Evolutionary conservation across 306 rosid species (phyloP).

Genomic region (Mucuna pruriens): DNA sequence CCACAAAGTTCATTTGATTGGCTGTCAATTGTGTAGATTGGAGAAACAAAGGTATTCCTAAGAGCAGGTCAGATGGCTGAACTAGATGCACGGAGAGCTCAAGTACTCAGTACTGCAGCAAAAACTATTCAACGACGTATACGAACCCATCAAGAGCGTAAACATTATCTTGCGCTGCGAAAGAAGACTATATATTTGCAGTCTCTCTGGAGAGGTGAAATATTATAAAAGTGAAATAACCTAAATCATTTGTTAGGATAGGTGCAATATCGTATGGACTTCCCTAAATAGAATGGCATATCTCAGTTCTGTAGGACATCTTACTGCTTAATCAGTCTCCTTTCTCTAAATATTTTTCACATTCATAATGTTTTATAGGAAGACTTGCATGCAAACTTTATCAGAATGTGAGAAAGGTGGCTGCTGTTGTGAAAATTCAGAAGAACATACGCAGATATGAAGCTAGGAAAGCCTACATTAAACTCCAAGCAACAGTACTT

Average conservation of each 20-base stretch:
- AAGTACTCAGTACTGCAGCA: constrained; percentile 83
- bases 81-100: constrained; percentile 88
- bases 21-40: constrained; percentile 68
- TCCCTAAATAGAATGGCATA: constrained; percentile 22
- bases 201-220: constrained; percentile 87
- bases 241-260: constrained; percentile 31
- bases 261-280: constrained; percentile 22
- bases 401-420: constrained; percentile 67
- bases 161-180: constrained; percentile 78
- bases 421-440: constrained; percentile 85
- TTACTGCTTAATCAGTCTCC: constrained; percentile 37
- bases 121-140: constrained; percentile 83
- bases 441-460: constrained; percentile 65
- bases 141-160: constrained; percentile 80
- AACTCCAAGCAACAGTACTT: constrained; percentile 67
- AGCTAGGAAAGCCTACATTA: constrained; percentile 63
- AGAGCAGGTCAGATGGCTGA: constrained; percentile 99
- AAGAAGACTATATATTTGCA: constrained; percentile 69
- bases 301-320: constrained; percentile 37
- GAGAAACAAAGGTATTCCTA: constrained; percentile 90
- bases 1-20: constrained; percentile 38
- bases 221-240: constrained; percentile 35
- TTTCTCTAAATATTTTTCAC: constrained; percentile 30
- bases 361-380: constrained; percentile 57
- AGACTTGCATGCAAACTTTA: constrained; percentile 83